These are phyloP conservation scores for Urtica urens DNA, from an alignment of 306 rosid species.

Conservation along the genomic window DNA sequence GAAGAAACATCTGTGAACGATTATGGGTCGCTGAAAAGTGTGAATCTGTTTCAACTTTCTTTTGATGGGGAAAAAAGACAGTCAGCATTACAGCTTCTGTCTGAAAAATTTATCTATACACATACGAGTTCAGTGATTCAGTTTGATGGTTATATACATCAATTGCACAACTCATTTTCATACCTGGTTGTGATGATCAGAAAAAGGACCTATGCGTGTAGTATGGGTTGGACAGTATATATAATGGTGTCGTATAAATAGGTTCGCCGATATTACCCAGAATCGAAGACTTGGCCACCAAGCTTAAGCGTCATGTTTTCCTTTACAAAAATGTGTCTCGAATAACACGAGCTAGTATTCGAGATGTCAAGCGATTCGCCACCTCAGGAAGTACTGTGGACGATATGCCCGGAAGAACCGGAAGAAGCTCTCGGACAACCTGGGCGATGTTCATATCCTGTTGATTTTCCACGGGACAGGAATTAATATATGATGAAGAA, in stretches of 20 bases:
- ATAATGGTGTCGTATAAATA: slow-evolving; percentile 13
- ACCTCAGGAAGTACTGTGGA: slow-evolving; percentile 74
- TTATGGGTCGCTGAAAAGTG: background rate
- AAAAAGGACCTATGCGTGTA: slow-evolving; percentile 12
- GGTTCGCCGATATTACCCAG: slow-evolving; percentile 19
- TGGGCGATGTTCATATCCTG: slow-evolving; percentile 49
- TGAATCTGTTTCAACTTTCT: background rate
- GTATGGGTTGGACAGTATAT: slow-evolving; percentile 8
- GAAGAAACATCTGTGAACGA: too few relatives aligned
- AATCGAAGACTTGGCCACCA: slow-evolving; percentile 20
- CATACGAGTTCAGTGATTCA: background rate
- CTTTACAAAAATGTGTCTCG: slow-evolving; percentile 74
- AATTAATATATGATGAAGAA: background rate
- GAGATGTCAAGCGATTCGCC: slow-evolving; percentile 70
- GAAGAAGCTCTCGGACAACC: slow-evolving; percentile 72
- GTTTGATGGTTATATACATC: slow-evolving; percentile 13
- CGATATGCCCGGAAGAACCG: slow-evolving; percentile 76
- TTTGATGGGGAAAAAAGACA: background rate
- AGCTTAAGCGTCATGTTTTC: background rate
- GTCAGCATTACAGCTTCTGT: background rate
- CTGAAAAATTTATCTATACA: background rate
- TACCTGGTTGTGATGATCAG: slow-evolving; percentile 1
- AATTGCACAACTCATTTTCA: background rate
- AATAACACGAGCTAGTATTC: slow-evolving; percentile 73
- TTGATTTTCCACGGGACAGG: background rate